A percentile compares a stretch with the other conserved stretches of the same genome.
Conservation (phyloP, 768 basidiomycete species). For the Leccinum pellstonianum region DNA sequence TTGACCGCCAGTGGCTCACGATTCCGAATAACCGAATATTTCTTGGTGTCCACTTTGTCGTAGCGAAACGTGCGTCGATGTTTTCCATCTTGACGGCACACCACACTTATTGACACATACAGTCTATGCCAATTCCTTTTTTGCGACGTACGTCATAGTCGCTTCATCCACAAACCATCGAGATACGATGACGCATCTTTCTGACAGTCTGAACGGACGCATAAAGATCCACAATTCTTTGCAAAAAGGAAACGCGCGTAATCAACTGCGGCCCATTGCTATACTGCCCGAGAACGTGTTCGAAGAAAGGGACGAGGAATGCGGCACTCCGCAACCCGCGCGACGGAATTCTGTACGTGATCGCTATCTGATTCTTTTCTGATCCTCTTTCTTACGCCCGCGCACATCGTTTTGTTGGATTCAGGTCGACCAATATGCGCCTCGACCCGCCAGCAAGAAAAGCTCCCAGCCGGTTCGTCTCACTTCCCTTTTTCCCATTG, state of each 20-base stretch:
- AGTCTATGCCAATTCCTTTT: conserved; percentile 29
- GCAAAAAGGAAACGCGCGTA: not conserved
- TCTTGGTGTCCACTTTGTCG: conserved; percentile 24
- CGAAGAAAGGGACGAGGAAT: not conserved
- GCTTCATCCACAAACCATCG: not conserved
- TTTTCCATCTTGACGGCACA: not conserved
- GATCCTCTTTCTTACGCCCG: no score
- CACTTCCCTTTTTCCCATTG: not conserved
- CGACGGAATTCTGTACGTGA: conserved; percentile 4
- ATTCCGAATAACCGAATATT: conserved; percentile 28
- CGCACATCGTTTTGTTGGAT: not conserved
- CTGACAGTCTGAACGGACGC: conserved; percentile 24
- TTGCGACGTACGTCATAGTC: conserved; percentile 23
- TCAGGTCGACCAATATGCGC: conserved; percentile 1
- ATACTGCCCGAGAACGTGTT: not conserved
- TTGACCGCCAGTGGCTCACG: conserved; percentile 12
- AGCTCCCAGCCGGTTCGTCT: conserved; percentile 11
- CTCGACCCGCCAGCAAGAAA: not conserved
- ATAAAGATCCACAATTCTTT: conserved; percentile 5
- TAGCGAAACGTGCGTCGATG: conserved; percentile 21
- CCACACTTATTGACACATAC: not conserved
- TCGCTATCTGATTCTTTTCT: no score
- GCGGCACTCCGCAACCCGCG: not conserved
- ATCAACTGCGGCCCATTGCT: conserved; percentile 5
- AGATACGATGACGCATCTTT: not conserved